These are phyloP conservation scores for Ilex asprella DNA, from an alignment of 257 asterid genomes.

Conservation along the genomic window DNA sequence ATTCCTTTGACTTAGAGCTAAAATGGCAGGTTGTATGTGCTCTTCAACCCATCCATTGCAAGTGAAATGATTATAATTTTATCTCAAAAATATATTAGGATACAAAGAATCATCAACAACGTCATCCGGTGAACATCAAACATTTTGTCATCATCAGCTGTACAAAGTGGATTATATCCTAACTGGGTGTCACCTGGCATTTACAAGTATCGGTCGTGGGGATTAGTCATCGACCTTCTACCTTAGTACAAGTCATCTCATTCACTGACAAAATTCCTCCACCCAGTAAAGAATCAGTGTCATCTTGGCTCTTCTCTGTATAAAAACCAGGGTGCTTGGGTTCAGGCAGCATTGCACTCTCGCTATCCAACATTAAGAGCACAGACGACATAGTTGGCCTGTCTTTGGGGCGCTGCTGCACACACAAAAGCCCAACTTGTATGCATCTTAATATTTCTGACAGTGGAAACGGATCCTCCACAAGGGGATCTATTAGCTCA, in stretches of 20 bases:
- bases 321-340: background rate
- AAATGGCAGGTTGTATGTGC: conserved; percentile 15
- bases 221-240: too few relatives aligned
- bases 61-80: too few relatives aligned
- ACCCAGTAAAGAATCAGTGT: conserved; percentile 13
- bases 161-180: too few relatives aligned
- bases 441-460: background rate
- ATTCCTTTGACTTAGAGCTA: background rate
- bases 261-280: background rate
- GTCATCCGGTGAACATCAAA: too few relatives aligned
- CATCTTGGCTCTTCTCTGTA: background rate
- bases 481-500: background rate
- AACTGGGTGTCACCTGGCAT: too few relatives aligned
- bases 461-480: background rate
- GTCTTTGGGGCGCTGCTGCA: background rate
- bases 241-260: too few relatives aligned
- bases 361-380: background rate
- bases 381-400: background rate
- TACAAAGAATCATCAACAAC: too few relatives aligned
- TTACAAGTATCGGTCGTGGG: too few relatives aligned
- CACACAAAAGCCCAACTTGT: background rate
- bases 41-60: too few relatives aligned
- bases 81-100: too few relatives aligned
- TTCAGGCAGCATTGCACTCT: background rate
- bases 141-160: too few relatives aligned